Percentiles rank a stretch among this genome's conserved stretches.
phyloP scores from a whole-genome alignment of 805 yeast genomes.

The Wickerhamiella brachini region DNA sequence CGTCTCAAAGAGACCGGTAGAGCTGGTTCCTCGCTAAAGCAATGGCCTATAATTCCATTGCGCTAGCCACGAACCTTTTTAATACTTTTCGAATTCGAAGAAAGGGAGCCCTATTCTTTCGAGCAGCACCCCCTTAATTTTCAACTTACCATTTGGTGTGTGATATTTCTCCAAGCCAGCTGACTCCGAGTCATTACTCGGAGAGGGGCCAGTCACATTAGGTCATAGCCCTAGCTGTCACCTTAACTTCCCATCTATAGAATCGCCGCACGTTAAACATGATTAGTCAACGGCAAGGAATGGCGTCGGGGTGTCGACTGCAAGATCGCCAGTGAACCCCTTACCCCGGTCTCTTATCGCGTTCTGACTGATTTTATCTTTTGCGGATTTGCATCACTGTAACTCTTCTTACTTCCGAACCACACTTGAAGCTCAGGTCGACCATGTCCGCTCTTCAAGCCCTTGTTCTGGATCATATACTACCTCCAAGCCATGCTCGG shows the following conservation, averaged over 20 bases:
- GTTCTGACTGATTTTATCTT: not conserved
- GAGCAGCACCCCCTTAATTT: not conserved
- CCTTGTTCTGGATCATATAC: not conserved
- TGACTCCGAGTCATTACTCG: too few species aligned
- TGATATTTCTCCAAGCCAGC: not conserved
- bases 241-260: too few species aligned
- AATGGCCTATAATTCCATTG: not conserved
- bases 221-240: not conserved
- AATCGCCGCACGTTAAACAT: too few species aligned
- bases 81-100: not conserved
- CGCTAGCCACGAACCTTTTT: not conserved
- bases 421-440: not conserved
- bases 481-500: constrained; percentile 22
- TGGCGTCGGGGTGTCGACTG: not conserved
- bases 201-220: not conserved
- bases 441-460: not conserved
- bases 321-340: not conserved
- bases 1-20: not conserved
- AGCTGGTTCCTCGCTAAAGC: not conserved
- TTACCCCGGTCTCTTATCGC: not conserved
- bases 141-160: constrained; percentile 13
- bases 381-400: not conserved
- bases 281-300: too few species aligned
- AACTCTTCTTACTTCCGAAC: not conserved
- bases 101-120: not conserved